phyloP scores from a whole-genome alignment of 1,284 basidiomycete genomes.

The Cutaneotrichosporon mucoides region DNA sequence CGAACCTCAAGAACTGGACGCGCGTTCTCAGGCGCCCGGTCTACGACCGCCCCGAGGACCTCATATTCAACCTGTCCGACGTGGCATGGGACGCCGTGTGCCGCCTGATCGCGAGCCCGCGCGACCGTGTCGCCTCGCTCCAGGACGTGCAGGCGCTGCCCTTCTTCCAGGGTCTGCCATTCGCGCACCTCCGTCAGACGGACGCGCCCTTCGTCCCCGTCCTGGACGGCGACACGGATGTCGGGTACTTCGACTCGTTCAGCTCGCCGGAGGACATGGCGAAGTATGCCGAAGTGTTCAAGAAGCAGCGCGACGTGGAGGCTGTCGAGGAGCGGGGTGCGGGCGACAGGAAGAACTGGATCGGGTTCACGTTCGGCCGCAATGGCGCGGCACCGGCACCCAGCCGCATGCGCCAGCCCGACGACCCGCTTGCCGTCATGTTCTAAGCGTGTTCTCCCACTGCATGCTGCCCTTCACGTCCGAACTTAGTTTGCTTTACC shows the following conservation, averaged over 20 bases:
- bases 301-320: constrained; percentile 95
- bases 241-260: constrained; percentile 99
- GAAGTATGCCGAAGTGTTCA: constrained; percentile 95
- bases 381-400: constrained; percentile 50
- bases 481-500: background rate
- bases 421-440: constrained; percentile 49
- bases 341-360: constrained; percentile 50
- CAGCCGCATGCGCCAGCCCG: constrained; percentile 28
- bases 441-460: constrained; percentile 30
- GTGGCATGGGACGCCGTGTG: constrained; percentile 90
- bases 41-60: constrained; percentile 92
- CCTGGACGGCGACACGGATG: constrained; percentile 90
- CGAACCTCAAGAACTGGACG: constrained; percentile 97
- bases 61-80: constrained; percentile 95
- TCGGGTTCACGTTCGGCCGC: constrained; percentile 96
- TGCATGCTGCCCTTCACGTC: background rate
- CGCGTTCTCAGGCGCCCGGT: constrained; percentile 85
- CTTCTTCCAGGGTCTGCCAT: constrained; percentile 75
- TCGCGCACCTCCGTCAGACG: constrained; percentile 70
- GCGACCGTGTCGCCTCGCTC: constrained; percentile 71
- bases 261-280: constrained; percentile 91
- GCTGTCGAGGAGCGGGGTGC: constrained; percentile 82
- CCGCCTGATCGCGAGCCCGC: constrained; percentile 70
- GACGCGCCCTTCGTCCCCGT: constrained; percentile 94
- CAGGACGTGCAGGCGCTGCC: constrained; percentile 70